These are phyloP conservation scores for Cercospora janseana DNA, from an alignment of 2,329 filamentous ascomycete genomes.

Conservation along the genomic window DNA sequence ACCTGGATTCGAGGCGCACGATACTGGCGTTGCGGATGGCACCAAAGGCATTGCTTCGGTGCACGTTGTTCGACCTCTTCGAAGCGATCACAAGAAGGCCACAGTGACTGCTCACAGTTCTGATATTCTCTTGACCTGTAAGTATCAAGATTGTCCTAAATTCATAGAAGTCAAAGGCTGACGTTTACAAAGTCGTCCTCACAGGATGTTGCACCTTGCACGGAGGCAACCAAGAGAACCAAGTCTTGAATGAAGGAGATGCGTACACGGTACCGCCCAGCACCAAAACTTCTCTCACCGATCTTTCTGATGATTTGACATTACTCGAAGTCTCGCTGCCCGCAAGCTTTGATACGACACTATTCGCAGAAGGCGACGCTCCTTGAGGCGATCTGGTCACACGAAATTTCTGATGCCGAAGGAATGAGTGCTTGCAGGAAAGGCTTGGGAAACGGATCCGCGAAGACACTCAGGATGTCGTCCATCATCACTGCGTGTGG, in stretches of 20 bases:
- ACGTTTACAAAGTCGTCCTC: constrained; percentile 10
- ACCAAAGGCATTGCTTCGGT: constrained; percentile 20
- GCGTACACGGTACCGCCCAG: constrained; percentile 19
- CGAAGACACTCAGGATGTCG: no score
- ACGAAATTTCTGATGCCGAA: no score
- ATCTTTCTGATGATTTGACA: constrained; percentile 14
- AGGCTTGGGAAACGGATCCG: no score
- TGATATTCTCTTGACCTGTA: constrained; percentile 20
- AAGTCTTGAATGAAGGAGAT: constrained; percentile 14
- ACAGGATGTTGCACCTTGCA: constrained; percentile 14
- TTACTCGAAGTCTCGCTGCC: constrained; percentile 20
- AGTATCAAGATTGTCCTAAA: no score
- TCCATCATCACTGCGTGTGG: no score
- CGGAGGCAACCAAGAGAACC: constrained; percentile 10
- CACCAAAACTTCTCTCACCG: constrained; percentile 7
- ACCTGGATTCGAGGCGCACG: constrained; percentile 15
- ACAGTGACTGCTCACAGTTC: constrained; percentile 15
- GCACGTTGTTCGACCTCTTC: constrained; percentile 6
- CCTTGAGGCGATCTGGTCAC: constrained; percentile 10
- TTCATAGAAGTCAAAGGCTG: neutral
- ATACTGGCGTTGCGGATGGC: constrained; percentile 16
- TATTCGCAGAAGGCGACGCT: neutral
- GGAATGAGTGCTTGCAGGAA: no score
- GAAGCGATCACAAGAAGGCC: neutral
- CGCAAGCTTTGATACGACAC: constrained; percentile 13